Percentiles rank a stretch among this genome's conserved stretches.
Evolutionary conservation across 768 basidiomycete species (phyloP).

Genomic region (Russula griseocarnosa): DNA sequence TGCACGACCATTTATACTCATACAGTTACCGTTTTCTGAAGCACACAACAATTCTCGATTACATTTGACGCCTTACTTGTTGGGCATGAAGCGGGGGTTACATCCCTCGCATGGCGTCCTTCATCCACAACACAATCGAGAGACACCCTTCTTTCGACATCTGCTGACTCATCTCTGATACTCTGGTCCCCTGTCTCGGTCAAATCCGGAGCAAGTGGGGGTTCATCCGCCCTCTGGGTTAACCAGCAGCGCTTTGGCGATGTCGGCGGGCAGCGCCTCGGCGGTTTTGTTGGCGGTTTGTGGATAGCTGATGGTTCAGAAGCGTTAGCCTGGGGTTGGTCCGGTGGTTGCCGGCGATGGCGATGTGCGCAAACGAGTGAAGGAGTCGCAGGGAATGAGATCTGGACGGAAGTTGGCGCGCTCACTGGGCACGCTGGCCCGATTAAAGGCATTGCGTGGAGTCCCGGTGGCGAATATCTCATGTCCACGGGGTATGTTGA

Average conservation of each 20-base stretch:
- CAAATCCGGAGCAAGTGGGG: constrained; percentile 37
- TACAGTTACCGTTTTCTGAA: constrained; percentile 29
- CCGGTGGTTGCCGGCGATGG: constrained; percentile 93
- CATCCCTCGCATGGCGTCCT: constrained; percentile 82
- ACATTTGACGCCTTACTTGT: constrained; percentile 91
- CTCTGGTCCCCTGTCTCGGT: constrained; percentile 81
- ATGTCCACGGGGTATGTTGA: constrained; percentile 72
- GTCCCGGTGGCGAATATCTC: constrained; percentile 78
- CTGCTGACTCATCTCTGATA: constrained; percentile 93
- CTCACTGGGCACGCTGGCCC: constrained; percentile 81
- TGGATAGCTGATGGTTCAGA: constrained; percentile 67
- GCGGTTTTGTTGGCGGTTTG: constrained; percentile 88
- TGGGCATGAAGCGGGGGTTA: constrained; percentile 94
- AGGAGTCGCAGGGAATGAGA: constrained; percentile 34
- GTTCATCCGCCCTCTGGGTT: constrained; percentile 75
- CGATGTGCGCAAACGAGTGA: constrained; percentile 35
- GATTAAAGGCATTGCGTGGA: constrained; percentile 83
- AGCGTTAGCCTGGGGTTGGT: constrained; percentile 88
- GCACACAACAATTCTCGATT: constrained; percentile 59
- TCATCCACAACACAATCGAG: constrained; percentile 28
- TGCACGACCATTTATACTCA: not conserved
- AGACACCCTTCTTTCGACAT: constrained; percentile 79
- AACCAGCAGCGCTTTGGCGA: constrained; percentile 91
- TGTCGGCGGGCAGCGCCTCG: constrained; percentile 82
- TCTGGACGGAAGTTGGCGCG: constrained; percentile 76